A percentile compares a stretch with the other conserved stretches of the same genome.
Conservation (phyloP, 768 basidiomycete species). For the Candolleomyces eurysporus region DNA sequence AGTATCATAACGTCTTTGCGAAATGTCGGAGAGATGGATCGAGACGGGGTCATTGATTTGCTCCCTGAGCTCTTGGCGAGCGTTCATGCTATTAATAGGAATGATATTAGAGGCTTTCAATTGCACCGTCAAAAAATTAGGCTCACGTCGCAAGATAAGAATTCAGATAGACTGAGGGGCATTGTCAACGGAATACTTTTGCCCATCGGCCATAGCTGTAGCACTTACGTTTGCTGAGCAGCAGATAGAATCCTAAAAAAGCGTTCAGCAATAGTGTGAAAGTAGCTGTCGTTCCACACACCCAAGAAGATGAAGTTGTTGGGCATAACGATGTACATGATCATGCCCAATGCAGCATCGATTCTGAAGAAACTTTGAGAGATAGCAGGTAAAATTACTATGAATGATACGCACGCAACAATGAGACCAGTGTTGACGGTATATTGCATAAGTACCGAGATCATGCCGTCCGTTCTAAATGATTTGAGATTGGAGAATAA, state of each 20-base stretch:
- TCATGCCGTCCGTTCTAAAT: slow-evolving; percentile 48
- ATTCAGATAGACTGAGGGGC: slow-evolving; percentile 48
- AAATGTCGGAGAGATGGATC: slow-evolving; percentile 41
- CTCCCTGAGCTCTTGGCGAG: slow-evolving; percentile 38
- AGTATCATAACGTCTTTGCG: slow-evolving; percentile 15
- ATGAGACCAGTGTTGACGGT: slow-evolving; percentile 54
- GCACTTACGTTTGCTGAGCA: slow-evolving; percentile 49
- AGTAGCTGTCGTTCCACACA: slow-evolving; percentile 17
- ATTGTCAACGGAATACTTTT: neutral
- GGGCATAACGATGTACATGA: slow-evolving; percentile 51
- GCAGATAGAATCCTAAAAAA: slow-evolving; percentile 43
- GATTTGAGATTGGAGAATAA: neutral
- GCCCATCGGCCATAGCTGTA: neutral
- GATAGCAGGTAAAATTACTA: neutral
- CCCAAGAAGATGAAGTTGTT: slow-evolving; percentile 52
- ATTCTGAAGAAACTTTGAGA: slow-evolving; percentile 28
- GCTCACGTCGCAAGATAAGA: slow-evolving; percentile 49
- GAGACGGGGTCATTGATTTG: slow-evolving; percentile 34
- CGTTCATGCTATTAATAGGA: slow-evolving; percentile 37
- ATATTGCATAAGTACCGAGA: slow-evolving; percentile 48
- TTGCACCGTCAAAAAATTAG: slow-evolving; percentile 2
- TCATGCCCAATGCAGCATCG: slow-evolving; percentile 44
- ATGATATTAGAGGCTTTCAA: neutral
- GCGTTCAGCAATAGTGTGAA: neutral
- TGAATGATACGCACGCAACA: slow-evolving; percentile 32